Base-by-base conservation (phyloP, 2,329 filamentous ascomycete species). In the Fusarium heterosporum region DNA sequence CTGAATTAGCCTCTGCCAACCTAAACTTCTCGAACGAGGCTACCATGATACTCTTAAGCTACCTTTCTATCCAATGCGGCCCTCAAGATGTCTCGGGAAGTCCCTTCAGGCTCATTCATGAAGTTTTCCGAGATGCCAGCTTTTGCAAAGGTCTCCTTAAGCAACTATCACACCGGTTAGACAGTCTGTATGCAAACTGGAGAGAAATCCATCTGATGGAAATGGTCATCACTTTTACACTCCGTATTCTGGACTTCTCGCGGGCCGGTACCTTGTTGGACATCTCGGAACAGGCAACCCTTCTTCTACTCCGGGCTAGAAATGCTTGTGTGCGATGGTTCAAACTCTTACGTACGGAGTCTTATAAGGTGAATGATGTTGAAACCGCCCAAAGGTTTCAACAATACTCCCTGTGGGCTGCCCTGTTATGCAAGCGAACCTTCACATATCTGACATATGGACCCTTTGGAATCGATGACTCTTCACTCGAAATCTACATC, bases 21-120 rank as follows among this genome's bases (percentile, higher is more conserved):
- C 56, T 92, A 6, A 90, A 90, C 64, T 87, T 91, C 64, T 87
- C 84, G n/a, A 82, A 83, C 0, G 82, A 86, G 19, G 81, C 83
- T 0, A 85, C 84, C 0, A 80, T 81, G 45, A 63, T 79, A 0
- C 70, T 90, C 0, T 70, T 91, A 3, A 76, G 77, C 2, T 82
- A 86, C 11, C 75, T 91, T 1, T 76, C 81, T 0, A 65, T 83
- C 0, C 84, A 91, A 63, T 81, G 79, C 2, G 90, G 90, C 0
- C 87, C 87, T 4, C 28, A 40, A 4, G 71, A 72, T 1, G 52
- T 60, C 4, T 50, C 66, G 0, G 46, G 72, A 8, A 73, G 81
- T 34, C 12, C 64, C 1, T 63, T 73, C 0, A 80, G 89, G 4
- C 70, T 77, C 2, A 71, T 80, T 0, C 88, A 91, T 67, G 70